These are phyloP conservation scores for Agaricus blazei DNA, from an alignment of 768 basidiomycete genomes.

Conservation along the genomic window DNA sequence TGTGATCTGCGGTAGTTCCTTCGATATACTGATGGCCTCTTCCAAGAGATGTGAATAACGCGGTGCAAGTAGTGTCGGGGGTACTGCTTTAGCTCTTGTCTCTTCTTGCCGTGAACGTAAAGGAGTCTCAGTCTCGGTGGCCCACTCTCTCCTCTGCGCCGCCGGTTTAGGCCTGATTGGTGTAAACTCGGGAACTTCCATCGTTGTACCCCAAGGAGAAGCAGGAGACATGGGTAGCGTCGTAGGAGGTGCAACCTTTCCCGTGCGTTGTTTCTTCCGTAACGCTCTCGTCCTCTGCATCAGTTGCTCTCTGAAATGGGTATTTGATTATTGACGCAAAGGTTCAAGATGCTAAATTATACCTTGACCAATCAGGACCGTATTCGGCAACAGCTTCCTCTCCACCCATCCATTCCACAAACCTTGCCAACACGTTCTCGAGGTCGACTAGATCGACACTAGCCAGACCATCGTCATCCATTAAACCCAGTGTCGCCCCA, in stretches of 20 bases:
- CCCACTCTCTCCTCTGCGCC: conserved; percentile 20
- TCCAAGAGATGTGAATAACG: conserved; percentile 55
- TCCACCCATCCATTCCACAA: conserved; percentile 46
- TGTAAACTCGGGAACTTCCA: conserved; percentile 51
- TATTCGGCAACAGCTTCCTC: conserved; percentile 28
- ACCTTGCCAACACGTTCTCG: conserved; percentile 58
- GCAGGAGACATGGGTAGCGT: conserved; percentile 23
- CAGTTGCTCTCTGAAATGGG: conserved; percentile 40
- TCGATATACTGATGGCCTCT: conserved; percentile 41
- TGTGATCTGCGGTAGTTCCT: conserved; percentile 9
- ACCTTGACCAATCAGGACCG: conserved; percentile 58
- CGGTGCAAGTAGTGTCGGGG: conserved; percentile 43
- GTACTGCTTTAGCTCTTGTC: conserved; percentile 22
- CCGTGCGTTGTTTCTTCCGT: conserved; percentile 53
- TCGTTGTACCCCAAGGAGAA: conserved; percentile 15
- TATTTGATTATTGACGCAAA: not conserved
- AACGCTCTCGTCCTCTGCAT: conserved; percentile 48
- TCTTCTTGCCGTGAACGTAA: conserved; percentile 18
- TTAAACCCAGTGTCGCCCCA: conserved; percentile 21
- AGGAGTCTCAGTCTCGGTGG: conserved; percentile 21
- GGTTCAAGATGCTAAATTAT: not conserved
- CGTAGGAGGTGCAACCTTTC: conserved; percentile 52
- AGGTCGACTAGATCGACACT: conserved; percentile 48
- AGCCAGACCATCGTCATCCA: conserved; percentile 34
- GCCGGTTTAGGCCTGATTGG: conserved; percentile 33